Base-by-base conservation (phyloP, 768 basidiomycete species). In the Leucocoprinus birnbaumii region DNA sequence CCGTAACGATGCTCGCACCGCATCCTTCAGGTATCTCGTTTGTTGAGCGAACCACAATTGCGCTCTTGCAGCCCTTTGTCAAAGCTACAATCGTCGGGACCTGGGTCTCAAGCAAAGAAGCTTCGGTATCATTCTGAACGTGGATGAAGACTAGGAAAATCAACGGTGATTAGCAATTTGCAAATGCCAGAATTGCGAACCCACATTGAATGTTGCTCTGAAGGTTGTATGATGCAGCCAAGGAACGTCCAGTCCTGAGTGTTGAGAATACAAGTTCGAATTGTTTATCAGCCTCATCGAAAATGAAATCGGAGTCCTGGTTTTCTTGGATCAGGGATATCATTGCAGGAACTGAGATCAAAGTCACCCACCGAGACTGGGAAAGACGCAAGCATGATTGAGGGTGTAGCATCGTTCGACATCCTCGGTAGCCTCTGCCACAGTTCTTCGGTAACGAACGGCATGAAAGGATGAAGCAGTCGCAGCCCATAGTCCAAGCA, bases 401-500 rank as follows among this genome's bases (percentile, higher is more conserved):
- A 93, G 6, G 86, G 83, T 9, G 88, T 91, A 8, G 78, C 60
- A 66, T 98, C 94, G 38, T 86, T 87, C 1, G 87, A 84, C 57
- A 94, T 77, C 16, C 95, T 79, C 0, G 95, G 94, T 2, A 99
- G 76, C 25, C 97, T 84, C 68, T 99, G 97, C 97, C 97, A 99
- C 10, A 99, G 75, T 69, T 98, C 97, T 72, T 99, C 97, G 3
- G 97, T 98, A 27, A 99, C 91, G 70, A 90, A 99, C 1, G 97
- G 97, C 97, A 98, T 99, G 75, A 98, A 94, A 0, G 97, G 97
- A 69, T 98, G 97, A 1, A 98, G 77, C 2, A 99, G 77, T 18
- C 88, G 85, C 51, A 99, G 77, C 9, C 95, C 97, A 57, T 86
- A 73, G 63, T 99, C 97, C 38, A 99, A 80, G 67, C 94, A 96